Conservation (phyloP, 1,284 basidiomycete species). For the Leucoagaricus sp. region DNA sequence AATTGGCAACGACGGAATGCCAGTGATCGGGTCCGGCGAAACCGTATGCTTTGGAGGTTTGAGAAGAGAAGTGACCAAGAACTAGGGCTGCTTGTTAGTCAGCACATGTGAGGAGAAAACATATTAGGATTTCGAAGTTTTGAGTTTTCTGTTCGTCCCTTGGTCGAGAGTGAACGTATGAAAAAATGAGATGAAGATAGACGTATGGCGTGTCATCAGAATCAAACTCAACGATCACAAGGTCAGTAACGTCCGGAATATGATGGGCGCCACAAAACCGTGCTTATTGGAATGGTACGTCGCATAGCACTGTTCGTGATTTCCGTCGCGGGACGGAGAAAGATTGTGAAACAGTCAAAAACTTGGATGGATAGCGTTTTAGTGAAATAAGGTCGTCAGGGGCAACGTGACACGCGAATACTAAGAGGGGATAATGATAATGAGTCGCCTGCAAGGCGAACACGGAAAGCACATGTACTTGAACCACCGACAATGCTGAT, state of each 20-base stretch:
- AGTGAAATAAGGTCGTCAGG: constrained; percentile 89
- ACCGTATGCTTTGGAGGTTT: constrained; percentile 76
- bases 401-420: constrained; percentile 91
- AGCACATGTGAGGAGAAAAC: constrained; percentile 84
- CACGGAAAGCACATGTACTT: constrained; percentile 48
- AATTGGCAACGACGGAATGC: constrained; percentile 89
- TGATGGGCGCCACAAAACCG: constrained; percentile 89
- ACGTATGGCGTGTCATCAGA: constrained; percentile 83
- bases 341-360: constrained; percentile 95
- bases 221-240: constrained; percentile 93
- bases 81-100: constrained; percentile 89
- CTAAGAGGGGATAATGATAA: constrained; percentile 40
- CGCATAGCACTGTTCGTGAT: constrained; percentile 94
- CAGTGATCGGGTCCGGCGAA: constrained; percentile 87
- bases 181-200: constrained; percentile 4
- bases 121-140: constrained; percentile 88
- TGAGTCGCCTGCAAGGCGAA: constrained; percentile 1
- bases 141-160: constrained; percentile 76
- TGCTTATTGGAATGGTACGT: constrained; percentile 88
- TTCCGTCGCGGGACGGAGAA: constrained; percentile 93
- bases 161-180: background rate
- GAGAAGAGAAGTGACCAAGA: constrained; percentile 89
- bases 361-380: constrained; percentile 84
- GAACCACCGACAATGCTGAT: constrained; percentile 91
- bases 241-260: constrained; percentile 87